Percentiles rank a stretch among this genome's conserved stretches.
These are phyloP conservation scores for Hypoxylon sp. DNA, from an alignment of 2,329 filamentous ascomycete genomes.

Conservation along the genomic window DNA sequence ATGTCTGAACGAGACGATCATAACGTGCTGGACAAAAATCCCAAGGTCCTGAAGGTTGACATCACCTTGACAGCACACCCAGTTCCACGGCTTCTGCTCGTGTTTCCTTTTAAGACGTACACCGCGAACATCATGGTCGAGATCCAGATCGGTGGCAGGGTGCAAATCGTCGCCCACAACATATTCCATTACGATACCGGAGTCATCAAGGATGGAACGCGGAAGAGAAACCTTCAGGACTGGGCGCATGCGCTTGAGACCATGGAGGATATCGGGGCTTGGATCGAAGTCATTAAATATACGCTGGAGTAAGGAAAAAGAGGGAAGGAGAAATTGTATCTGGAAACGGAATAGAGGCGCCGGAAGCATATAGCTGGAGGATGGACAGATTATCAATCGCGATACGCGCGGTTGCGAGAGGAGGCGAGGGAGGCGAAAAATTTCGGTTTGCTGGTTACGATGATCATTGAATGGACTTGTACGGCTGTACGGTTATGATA, in stretches of 20 bases:
- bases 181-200: conserved; percentile 51
- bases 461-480: background rate
- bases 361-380: no score
- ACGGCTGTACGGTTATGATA: conserved; percentile 28
- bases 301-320: conserved; percentile 42
- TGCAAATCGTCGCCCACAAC: conserved; percentile 71
- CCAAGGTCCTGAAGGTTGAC: conserved; percentile 55
- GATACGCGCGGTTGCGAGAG: no score
- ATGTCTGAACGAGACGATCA: conserved; percentile 13
- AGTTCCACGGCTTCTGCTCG: conserved; percentile 62
- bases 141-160: conserved; percentile 69
- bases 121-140: conserved; percentile 69
- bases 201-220: background rate
- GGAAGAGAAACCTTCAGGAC: conserved; percentile 27
- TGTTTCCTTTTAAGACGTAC: conserved; percentile 64
- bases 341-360: background rate
- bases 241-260: conserved; percentile 47
- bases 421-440: background rate
- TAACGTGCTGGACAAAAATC: background rate
- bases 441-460: conserved; percentile 1
- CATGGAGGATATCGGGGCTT: conserved; percentile 47
- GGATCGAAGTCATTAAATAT: conserved; percentile 49
- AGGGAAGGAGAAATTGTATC: background rate
- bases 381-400: no score
- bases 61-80: conserved; percentile 66